Conservation (phyloP, 805 yeast species). For the Candida silvicultrix region DNA sequence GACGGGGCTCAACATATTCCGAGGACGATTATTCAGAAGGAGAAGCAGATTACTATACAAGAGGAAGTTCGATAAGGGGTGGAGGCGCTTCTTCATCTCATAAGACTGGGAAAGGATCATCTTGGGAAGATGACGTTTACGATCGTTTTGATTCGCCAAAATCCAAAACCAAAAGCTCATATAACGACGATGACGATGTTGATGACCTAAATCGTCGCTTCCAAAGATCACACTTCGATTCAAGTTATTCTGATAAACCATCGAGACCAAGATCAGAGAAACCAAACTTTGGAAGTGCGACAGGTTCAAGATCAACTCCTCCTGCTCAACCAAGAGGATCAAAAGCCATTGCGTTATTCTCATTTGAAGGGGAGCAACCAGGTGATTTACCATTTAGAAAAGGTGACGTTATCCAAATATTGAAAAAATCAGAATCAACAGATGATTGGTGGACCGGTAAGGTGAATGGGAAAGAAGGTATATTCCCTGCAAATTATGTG, state of each 20-base stretch:
- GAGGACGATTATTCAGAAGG: conserved; percentile 29
- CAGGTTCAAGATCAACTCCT: conserved; percentile 2
- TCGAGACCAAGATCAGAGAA: conserved; percentile 36
- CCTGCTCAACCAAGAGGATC: conserved; percentile 32
- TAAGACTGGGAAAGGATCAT: conserved; percentile 23
- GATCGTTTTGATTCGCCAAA: conserved; percentile 40
- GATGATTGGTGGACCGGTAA: conserved; percentile 99
- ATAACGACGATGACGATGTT: conserved; percentile 30
- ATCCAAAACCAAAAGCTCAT: conserved; percentile 6
- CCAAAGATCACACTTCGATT: conserved; percentile 31
- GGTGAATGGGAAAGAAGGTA: conserved; percentile 77
- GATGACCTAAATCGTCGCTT: conserved; percentile 34
- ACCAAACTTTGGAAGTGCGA: conserved; percentile 27
- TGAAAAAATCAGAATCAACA: conserved; percentile 78
- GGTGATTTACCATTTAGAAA: conserved; percentile 91
- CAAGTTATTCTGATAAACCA: conserved; percentile 20
- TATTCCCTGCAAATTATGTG: conserved; percentile 96
- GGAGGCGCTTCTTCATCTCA: conserved; percentile 13
- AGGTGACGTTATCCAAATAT: conserved; percentile 87
- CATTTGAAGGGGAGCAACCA: conserved; percentile 87
- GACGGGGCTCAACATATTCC: conserved; percentile 16
- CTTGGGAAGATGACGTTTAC: conserved; percentile 87
- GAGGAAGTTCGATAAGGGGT: conserved; percentile 22
- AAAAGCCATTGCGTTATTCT: conserved; percentile 85
- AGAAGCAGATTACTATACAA: conserved; percentile 36